Conservation (phyloP, 768 basidiomycete genomes). For the Russula ochroleuca region DNA sequence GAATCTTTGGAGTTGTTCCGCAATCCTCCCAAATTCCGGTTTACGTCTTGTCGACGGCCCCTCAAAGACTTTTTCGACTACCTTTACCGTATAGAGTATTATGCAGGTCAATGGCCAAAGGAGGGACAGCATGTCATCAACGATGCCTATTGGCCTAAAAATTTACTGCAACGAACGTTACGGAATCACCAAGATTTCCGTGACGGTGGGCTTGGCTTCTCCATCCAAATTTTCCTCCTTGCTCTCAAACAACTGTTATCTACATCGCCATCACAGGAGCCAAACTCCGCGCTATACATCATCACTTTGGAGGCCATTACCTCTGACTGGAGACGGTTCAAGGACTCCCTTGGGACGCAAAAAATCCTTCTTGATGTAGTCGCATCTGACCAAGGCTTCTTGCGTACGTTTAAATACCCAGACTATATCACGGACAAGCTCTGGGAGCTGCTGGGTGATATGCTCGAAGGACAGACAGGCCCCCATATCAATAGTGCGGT, state of each 20-base stretch:
- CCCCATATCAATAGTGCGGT: neutral
- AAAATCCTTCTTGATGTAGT: conserved; percentile 30
- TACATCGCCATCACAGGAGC: neutral
- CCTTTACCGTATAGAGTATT: neutral
- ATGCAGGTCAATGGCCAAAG: too few species aligned
- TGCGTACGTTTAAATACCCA: neutral
- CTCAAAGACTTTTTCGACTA: neutral
- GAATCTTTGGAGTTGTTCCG: neutral
- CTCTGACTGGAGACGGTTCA: conserved; percentile 11
- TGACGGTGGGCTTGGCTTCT: conserved; percentile 8
- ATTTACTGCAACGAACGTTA: neutral
- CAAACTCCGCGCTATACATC: neutral
- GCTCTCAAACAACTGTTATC: neutral
- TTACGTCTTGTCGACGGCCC: neutral
- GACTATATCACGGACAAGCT: conserved; percentile 1
- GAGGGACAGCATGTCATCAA: too few species aligned
- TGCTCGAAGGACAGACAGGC: neutral
- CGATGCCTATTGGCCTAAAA: neutral
- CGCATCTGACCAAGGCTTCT: conserved; percentile 30
- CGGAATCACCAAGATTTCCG: neutral
- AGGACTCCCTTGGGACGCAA: conserved; percentile 14
- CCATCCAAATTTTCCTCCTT: conserved; percentile 14
- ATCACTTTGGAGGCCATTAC: conserved; percentile 10
- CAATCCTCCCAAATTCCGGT: neutral
- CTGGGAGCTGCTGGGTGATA: neutral